A percentile compares a stretch with the other conserved stretches of the same genome.
phyloP scores from a whole-genome alignment of 306 rosid species.

The Hylodesmum podocarpum region DNA sequence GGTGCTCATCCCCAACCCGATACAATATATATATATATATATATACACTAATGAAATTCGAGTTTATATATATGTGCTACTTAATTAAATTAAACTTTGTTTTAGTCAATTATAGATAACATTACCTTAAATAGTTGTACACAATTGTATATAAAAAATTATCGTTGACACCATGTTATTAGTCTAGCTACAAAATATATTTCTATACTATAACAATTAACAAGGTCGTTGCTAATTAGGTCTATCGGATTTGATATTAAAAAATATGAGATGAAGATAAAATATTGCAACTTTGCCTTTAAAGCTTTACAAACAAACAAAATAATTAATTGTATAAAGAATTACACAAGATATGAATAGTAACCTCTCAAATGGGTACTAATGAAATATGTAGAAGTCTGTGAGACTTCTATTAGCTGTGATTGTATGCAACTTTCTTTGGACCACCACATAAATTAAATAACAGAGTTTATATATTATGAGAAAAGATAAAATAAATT shows the following conservation, averaged over 20 bases:
- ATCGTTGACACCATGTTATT: neutral
- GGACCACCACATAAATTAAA: neutral
- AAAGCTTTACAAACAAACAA: slow-evolving; percentile 8
- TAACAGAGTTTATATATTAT: neutral
- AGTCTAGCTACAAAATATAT: neutral
- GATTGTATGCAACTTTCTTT: neutral
- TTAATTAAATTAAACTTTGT: neutral
- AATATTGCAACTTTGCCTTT: slow-evolving; percentile 20
- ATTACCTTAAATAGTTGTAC: neutral
- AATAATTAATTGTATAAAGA: neutral
- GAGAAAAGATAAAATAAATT: too few relatives aligned
- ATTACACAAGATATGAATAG: neutral
- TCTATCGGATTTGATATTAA: neutral
- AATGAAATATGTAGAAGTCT: neutral
- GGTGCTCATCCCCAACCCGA: too few relatives aligned
- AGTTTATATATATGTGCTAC: neutral
- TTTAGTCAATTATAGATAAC: neutral
- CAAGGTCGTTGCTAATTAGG: neutral
- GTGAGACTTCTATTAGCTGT: neutral
- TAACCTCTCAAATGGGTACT: neutral
- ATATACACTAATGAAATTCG: too few relatives aligned
- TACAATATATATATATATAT: too few relatives aligned
- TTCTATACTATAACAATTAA: neutral
- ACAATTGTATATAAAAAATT: neutral
- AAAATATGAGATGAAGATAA: neutral